phyloP scores from a whole-genome alignment of 1,139 yeast species.

The Geotrichum siamense region DNA sequence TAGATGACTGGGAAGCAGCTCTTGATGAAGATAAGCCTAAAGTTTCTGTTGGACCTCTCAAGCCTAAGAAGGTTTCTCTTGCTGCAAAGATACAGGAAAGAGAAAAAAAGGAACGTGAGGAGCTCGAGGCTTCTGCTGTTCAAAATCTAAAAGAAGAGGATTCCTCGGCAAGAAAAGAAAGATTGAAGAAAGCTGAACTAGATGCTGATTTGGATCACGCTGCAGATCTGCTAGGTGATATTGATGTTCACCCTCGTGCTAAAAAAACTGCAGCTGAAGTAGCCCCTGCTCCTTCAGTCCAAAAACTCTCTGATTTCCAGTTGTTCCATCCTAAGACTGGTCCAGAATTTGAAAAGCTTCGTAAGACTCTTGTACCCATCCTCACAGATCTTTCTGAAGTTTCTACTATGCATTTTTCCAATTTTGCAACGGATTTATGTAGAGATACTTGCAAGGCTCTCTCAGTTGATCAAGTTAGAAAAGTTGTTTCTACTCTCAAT shows the following conservation, averaged over 20 bases:
- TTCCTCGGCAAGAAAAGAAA: constrained; percentile 51
- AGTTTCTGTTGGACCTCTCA: constrained; percentile 34
- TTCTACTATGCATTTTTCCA: constrained; percentile 53
- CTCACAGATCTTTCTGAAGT: constrained; percentile 58
- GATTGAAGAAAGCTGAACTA: constrained; percentile 71
- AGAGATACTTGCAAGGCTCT: constrained; percentile 81
- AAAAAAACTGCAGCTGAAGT: constrained; percentile 43
- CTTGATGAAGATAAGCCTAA: constrained; percentile 34
- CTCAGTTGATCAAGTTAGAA: constrained; percentile 73
- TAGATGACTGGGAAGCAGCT: constrained; percentile 74
- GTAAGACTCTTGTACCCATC: constrained; percentile 68
- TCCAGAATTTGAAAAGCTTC: constrained; percentile 72
- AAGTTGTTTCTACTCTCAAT: constrained; percentile 76
- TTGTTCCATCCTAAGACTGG: constrained; percentile 72
- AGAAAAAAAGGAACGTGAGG: constrained; percentile 35
- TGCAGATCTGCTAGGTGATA: constrained; percentile 84
- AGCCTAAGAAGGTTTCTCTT: constrained; percentile 34
- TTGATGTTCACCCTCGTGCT: constrained; percentile 45
- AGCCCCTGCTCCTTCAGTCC: constrained; percentile 45
- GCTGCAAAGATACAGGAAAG: constrained; percentile 36
- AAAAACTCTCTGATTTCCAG: constrained; percentile 36
- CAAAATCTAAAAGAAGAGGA: constrained; percentile 37
- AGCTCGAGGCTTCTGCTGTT: constrained; percentile 35
- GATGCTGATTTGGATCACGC: constrained; percentile 87
- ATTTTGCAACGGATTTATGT: constrained; percentile 75